Evolutionary conservation across 805 yeast genomes (phyloP), one percentile per base, ranked within the genome.

Genomic region (Kuraishia floccosa): DNA sequence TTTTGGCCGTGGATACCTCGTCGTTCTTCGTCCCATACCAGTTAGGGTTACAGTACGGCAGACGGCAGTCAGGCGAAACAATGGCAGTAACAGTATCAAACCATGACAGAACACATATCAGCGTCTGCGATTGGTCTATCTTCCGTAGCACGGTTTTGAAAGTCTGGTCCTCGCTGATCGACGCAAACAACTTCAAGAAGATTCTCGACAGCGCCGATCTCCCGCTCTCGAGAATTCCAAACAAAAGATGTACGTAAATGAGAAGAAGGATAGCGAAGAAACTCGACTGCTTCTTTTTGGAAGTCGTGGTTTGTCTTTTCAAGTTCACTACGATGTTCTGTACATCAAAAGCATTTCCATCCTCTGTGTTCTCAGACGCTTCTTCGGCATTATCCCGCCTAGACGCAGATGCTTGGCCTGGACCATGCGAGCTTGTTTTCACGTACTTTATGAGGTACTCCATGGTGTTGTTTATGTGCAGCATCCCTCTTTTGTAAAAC

Each of bases 61-160:
- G 41, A 12, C 78, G 47, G 39, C 70, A 69, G 44, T 71, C 77
- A 1, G 76, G 71, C 1, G 76, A 67, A 2, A 65, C 69, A 10
- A 72, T 50, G 1, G 77, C 72, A 18, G 69, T 52, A 4, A 71
- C 65, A 1, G 77, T 71, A 39, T 72, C 78, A 43, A 65, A 71
- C 78, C 78, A 72, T 1, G 75, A 63, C 11, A 72, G 43, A n/a
- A 68, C 71, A 22, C 63, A 61, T 5, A 68, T 63, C 18, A 67
- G 51, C 1, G 70, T 49, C 5, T 68, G 66, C 5, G 65, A 56
- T 36, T 69, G 72, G 40, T 66, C 68, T 14, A 67, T 68, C 26
- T 55, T 59, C 14, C 58, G 59, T 39, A 65, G 42, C 15, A 65
- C 60, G 13, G 17, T 17, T 22, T 53, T 46, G 48, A 65, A 67